phyloP scores from a whole-genome alignment of 306 rosid genomes.

The Rubus idaeus region DNA sequence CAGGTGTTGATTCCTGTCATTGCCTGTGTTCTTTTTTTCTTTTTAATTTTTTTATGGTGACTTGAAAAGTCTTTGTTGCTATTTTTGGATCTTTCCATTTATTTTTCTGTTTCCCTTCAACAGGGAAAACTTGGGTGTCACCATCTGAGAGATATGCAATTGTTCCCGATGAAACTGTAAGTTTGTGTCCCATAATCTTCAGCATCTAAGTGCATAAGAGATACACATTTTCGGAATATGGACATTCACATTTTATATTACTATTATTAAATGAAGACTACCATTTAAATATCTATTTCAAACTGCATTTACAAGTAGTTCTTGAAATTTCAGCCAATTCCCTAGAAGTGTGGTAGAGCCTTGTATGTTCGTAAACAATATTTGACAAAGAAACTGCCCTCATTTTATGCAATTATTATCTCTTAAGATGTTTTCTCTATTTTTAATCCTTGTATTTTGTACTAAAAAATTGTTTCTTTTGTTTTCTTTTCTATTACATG shows the following conservation, averaged over 20 bases:
- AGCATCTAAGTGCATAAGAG: neutral
- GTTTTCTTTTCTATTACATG: neutral
- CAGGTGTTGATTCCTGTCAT: slow-evolving; percentile 53
- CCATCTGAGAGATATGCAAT: slow-evolving; percentile 85
- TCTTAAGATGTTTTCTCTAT: neutral
- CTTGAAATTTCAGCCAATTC: slow-evolving; percentile 1
- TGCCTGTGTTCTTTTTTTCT: neutral
- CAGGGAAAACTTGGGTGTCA: slow-evolving; percentile 71
- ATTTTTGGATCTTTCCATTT: slow-evolving; percentile 14
- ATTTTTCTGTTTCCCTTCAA: neutral
- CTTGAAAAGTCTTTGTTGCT: slow-evolving; percentile 3
- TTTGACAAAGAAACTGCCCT: neutral
- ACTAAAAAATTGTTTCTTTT: neutral
- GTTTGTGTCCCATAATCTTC: slow-evolving; percentile 27
- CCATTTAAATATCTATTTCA: neutral
- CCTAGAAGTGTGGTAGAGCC: neutral
- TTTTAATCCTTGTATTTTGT: neutral
- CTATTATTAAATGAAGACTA: neutral
- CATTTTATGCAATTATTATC: neutral
- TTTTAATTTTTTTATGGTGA: neutral
- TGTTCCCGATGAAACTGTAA: slow-evolving; percentile 94
- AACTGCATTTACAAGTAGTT: neutral
- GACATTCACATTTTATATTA: neutral
- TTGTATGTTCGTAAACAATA: neutral
- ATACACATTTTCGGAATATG: neutral